These are phyloP conservation scores for Cyclotella cryptica DNA, from an alignment of 108 stramenopile genomes.

Conservation along the genomic window DNA sequence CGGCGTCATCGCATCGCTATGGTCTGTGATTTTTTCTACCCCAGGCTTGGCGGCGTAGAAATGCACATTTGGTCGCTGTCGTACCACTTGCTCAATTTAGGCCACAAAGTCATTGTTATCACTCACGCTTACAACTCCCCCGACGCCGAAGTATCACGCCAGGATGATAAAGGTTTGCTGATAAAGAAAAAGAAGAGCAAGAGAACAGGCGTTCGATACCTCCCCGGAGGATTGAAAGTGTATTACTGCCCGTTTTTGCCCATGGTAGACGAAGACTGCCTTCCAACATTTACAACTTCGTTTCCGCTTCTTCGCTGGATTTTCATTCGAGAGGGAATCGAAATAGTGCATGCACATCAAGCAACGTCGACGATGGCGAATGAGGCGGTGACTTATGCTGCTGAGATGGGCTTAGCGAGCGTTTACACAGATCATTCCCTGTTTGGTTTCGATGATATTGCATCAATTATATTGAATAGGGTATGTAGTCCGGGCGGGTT, in stretches of 20 bases:
- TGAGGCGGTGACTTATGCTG: slow-evolving; percentile 84
- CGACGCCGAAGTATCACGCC: slow-evolving; percentile 2
- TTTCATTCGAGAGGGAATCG: slow-evolving; percentile 93
- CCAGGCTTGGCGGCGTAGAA: slow-evolving; percentile 96
- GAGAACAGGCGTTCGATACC: slow-evolving; percentile 85
- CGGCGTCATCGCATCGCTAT: slow-evolving; percentile 78
- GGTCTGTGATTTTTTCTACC: slow-evolving; percentile 99
- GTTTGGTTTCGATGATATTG: slow-evolving; percentile 95
- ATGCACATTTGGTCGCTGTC: slow-evolving; percentile 97
- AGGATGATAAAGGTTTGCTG: too few species aligned
- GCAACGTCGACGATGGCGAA: slow-evolving; percentile 93
- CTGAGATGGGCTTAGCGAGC: too few species aligned
- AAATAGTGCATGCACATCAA: slow-evolving; percentile 97
- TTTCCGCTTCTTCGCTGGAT: slow-evolving; percentile 91
- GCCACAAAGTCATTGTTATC: slow-evolving; percentile 96
- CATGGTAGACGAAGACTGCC: slow-evolving; percentile 89
- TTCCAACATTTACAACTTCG: slow-evolving; percentile 91
- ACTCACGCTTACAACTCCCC: slow-evolving; percentile 88
- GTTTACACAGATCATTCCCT: slow-evolving; percentile 98
- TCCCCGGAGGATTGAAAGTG: slow-evolving; percentile 95
- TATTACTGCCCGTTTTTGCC: slow-evolving; percentile 95
- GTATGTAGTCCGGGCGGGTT: slow-evolving; percentile 34
- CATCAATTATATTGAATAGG: slow-evolving; percentile 89
- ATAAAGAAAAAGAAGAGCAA: slow-evolving; percentile 62
- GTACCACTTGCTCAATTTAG: slow-evolving; percentile 83